A percentile compares a stretch with the other conserved stretches of the same genome.
Evolutionary conservation across 1,284 basidiomycete genomes (phyloP).

Genomic region (Trichosporon faecale): DNA sequence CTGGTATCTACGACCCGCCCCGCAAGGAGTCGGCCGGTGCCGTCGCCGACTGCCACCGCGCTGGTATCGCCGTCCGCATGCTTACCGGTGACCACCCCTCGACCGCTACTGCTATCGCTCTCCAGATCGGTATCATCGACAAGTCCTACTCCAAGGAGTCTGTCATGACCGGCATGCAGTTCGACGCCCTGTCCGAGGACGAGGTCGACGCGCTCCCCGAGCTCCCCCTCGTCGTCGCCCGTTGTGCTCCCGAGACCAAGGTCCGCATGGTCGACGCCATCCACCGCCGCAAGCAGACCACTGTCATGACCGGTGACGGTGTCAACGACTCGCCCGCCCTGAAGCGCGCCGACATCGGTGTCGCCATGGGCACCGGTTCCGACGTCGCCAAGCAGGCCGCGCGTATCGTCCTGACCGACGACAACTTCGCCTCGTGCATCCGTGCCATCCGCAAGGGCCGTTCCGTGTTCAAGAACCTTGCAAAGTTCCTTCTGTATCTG

Average conservation of each 20-base stretch:
- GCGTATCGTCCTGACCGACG: conserved; percentile 65
- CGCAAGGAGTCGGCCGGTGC: conserved; percentile 62
- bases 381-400: conserved; percentile 64
- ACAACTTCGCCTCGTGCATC: conserved; percentile 70
- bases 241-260: conserved; percentile 59
- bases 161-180: conserved; percentile 60
- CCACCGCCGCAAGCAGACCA: conserved; percentile 54
- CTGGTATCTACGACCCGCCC: conserved; percentile 67
- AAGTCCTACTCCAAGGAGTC: conserved; percentile 47
- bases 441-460: conserved; percentile 66
- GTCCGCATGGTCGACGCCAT: conserved; percentile 61
- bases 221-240: conserved; percentile 61
- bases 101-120: conserved; percentile 56
- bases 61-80: conserved; percentile 68
- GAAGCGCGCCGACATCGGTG: conserved; percentile 61
- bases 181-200: conserved; percentile 62
- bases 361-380: conserved; percentile 70
- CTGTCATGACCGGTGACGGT: conserved; percentile 56
- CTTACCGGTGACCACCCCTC: conserved; percentile 57
- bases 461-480: conserved; percentile 55
- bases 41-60: conserved; percentile 62
- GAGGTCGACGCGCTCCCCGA: conserved; percentile 60
- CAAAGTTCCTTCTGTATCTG: conserved; percentile 55
- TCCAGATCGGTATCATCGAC: conserved; percentile 58
- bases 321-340: conserved; percentile 62